Evolutionary conservation across 2,329 filamentous ascomycete species (phyloP).

Genomic region (Lachnellula hyalina): DNA sequence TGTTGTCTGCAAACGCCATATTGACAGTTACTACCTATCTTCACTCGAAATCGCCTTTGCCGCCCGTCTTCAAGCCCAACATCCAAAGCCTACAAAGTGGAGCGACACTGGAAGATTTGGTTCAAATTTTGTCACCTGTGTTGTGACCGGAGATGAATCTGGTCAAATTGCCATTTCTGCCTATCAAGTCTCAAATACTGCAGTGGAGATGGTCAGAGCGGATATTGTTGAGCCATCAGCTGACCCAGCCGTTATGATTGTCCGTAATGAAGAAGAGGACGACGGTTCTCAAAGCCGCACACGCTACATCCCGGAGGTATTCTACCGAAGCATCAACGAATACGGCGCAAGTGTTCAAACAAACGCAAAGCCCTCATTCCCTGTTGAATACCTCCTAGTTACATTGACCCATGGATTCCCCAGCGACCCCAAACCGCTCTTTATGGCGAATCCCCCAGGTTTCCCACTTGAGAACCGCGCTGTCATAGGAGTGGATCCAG

Average conservation of each 20-base stretch:
- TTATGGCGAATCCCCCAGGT: slow-evolving; percentile 55
- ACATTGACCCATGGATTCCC: slow-evolving; percentile 97
- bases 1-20: slow-evolving; percentile 91
- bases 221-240: slow-evolving; percentile 94
- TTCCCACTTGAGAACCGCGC: slow-evolving; percentile 94
- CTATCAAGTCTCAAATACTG: slow-evolving; percentile 92
- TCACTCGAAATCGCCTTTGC: slow-evolving; percentile 90
- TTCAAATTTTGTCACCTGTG: slow-evolving; percentile 94
- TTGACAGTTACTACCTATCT: slow-evolving; percentile 85
- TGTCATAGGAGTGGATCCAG: slow-evolving; percentile 78
- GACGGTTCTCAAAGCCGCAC: slow-evolving; percentile 62
- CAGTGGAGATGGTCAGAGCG: slow-evolving; percentile 93
- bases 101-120: slow-evolving; percentile 91
- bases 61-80: slow-evolving; percentile 77
- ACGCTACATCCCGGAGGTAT: slow-evolving; percentile 94
- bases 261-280: slow-evolving; percentile 85
- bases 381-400: slow-evolving; percentile 92
- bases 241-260: slow-evolving; percentile 89
- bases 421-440: slow-evolving; percentile 68
- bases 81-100: slow-evolving; percentile 92
- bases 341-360: slow-evolving; percentile 95
- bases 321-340: slow-evolving; percentile 92
- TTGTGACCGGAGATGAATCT: slow-evolving; percentile 86
- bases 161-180: slow-evolving; percentile 84
- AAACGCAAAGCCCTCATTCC: slow-evolving; percentile 93